These are phyloP conservation scores for Polyporus tsugae DNA, from an alignment of 1,284 basidiomycete species.

Conservation along the genomic window DNA sequence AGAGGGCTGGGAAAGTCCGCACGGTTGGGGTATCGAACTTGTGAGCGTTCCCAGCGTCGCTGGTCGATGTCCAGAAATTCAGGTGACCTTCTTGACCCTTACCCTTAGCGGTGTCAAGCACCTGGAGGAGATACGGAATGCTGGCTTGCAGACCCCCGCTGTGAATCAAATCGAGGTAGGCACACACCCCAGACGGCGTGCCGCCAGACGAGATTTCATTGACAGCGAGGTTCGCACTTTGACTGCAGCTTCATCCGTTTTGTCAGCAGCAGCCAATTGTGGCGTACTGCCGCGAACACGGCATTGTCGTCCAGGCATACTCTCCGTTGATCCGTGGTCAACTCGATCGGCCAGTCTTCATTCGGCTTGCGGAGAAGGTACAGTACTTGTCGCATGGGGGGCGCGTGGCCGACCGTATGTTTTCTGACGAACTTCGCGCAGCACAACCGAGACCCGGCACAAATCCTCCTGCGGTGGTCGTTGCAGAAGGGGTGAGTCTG, in stretches of 20 bases:
- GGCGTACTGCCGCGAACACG: slow-evolving; percentile 73
- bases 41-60: slow-evolving; percentile 43
- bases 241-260: slow-evolving; percentile 76
- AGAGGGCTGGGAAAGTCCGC: slow-evolving; percentile 59
- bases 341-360: slow-evolving; percentile 51
- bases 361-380: slow-evolving; percentile 53
- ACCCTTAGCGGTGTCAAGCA: slow-evolving; percentile 72
- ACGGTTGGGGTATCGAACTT: slow-evolving; percentile 74
- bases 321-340: slow-evolving; percentile 59
- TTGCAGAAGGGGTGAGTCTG: slow-evolving; percentile 57
- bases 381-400: slow-evolving; percentile 8
- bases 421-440: slow-evolving; percentile 34
- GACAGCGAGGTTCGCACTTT: background rate
- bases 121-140: slow-evolving; percentile 75
- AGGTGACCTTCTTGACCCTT: background rate
- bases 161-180: slow-evolving; percentile 87
- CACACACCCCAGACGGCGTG: background rate
- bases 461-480: slow-evolving; percentile 75
- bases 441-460: slow-evolving; percentile 59
- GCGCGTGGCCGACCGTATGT: background rate
- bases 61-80: background rate
- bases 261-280: slow-evolving; percentile 87
- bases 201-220: background rate
- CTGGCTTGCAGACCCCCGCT: slow-evolving; percentile 69
- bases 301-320: slow-evolving; percentile 79